A percentile compares a stretch with the other conserved stretches of the same genome.
phyloP scores from a whole-genome alignment of 306 rosid genomes.

The Canavalia gladiata region DNA sequence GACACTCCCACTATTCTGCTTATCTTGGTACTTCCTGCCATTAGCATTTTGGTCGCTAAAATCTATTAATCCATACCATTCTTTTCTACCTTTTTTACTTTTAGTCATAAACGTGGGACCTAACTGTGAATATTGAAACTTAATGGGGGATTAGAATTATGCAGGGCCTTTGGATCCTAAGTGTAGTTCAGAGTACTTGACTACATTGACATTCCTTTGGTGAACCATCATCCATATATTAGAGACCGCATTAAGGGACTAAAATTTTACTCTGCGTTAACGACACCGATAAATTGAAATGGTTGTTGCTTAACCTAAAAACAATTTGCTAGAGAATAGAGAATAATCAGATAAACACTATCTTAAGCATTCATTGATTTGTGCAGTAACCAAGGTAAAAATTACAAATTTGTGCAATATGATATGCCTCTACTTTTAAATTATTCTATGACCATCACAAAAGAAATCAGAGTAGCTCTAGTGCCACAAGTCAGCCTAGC shows the following conservation, averaged over 20 bases:
- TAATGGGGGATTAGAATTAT: slow-evolving; percentile 1
- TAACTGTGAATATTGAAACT: slow-evolving; percentile 2
- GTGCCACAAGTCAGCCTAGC: not conserved
- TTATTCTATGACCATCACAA: not conserved
- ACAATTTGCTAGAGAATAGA: not conserved
- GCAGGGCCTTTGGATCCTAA: not conserved
- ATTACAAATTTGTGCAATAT: not conserved
- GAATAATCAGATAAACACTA: not conserved
- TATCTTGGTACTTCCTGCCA: not conserved
- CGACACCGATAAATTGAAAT: not conserved
- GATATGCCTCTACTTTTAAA: not conserved
- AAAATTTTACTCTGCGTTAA: not conserved
- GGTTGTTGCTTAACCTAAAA: not conserved
- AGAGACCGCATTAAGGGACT: not conserved
- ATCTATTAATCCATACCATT: not conserved
- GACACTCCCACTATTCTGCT: not conserved
- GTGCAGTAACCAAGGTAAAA: not conserved
- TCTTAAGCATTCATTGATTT: not conserved
- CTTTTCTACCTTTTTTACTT: not conserved
- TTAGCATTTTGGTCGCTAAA: not conserved
- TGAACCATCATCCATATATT: not conserved
- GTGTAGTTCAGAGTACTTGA: not conserved
- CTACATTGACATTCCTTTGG: not conserved
- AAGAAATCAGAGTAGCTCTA: not conserved
- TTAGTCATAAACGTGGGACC: not conserved